Conservation (phyloP, 78 protist genomes). For the Mastigamoeba balamuthi region DNA sequence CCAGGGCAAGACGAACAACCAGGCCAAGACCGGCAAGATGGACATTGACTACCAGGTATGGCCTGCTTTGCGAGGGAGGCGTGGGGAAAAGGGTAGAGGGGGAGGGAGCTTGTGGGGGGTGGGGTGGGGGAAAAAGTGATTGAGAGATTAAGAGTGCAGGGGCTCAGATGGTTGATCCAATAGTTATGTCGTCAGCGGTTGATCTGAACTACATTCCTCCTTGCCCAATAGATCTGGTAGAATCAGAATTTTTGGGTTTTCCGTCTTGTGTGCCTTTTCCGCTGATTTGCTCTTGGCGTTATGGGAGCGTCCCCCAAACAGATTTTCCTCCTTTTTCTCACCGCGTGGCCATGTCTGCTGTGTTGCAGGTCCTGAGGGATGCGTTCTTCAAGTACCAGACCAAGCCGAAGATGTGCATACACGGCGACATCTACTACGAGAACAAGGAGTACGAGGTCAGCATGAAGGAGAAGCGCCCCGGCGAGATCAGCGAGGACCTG, state of each 20-base stretch:
- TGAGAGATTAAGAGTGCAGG: no score
- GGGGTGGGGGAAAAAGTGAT: no score
- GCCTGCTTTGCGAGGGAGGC: no score
- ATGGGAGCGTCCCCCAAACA: background rate
- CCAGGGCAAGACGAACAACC: constrained; percentile 40
- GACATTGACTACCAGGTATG: constrained; percentile 85
- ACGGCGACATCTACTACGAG: constrained; percentile 80
- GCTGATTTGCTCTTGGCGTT: background rate
- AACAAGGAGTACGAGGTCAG: constrained; percentile 74
- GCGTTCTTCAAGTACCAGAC: constrained; percentile 93
- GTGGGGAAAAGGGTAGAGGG: no score
- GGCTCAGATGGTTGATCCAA: no score
- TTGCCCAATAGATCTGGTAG: no score
- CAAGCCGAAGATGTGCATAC: constrained; percentile 47
- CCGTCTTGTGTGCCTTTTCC: background rate
- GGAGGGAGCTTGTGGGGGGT: no score
- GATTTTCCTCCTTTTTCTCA: background rate
- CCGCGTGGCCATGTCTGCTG: background rate
- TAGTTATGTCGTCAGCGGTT: no score
- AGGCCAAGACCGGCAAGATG: constrained; percentile 71
- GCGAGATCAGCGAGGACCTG: constrained; percentile 57
- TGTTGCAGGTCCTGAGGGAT: constrained; percentile 84
- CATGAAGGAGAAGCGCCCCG: constrained; percentile 61
- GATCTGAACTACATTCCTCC: no score
- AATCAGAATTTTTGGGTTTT: no score